A percentile compares a stretch with the other conserved stretches of the same genome.
Evolutionary conservation across 2,329 filamentous ascomycete species (phyloP).

Genomic region (Eutypa lata): DNA sequence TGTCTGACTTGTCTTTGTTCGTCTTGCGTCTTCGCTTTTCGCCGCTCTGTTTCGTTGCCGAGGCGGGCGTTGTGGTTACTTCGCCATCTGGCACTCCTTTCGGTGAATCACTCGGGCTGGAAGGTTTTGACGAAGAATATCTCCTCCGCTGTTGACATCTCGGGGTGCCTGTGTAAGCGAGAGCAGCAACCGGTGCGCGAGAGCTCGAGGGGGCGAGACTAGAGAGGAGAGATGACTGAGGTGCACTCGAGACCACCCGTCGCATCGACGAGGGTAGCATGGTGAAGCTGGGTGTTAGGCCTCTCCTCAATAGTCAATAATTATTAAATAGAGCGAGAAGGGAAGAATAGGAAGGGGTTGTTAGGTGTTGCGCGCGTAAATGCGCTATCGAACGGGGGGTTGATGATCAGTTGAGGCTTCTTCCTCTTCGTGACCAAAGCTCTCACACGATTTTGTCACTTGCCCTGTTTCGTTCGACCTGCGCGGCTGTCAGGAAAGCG

Average conservation of each 20-base stretch:
- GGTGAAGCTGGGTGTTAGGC: conserved; percentile 15
- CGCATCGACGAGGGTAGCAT: conserved; percentile 57
- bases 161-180: conserved; percentile 34
- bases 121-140: conserved; percentile 62
- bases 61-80: conserved; percentile 44
- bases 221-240: conserved; percentile 43
- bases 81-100: conserved; percentile 48
- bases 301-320: not conserved
- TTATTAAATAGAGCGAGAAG: not conserved
- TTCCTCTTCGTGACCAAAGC: not conserved
- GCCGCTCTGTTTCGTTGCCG: conserved; percentile 42
- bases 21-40: conserved; percentile 59
- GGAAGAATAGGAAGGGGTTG: not conserved
- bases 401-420: not conserved
- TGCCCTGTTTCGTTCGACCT: not conserved
- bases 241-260: conserved; percentile 47
- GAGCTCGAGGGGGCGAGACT: conserved; percentile 39
- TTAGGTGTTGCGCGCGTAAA: not conserved
- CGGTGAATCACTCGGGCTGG: conserved; percentile 55
- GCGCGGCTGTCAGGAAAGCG: not conserved
- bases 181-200: conserved; percentile 33
- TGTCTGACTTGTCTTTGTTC: conserved; percentile 46
- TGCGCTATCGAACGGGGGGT: not conserved
- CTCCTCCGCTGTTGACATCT: conserved; percentile 46
- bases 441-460: not conserved